Evolutionary conservation across 768 basidiomycete genomes (phyloP), one percentile per base, ranked within the genome.

Genomic region (Pleurotus pulmonarius): DNA sequence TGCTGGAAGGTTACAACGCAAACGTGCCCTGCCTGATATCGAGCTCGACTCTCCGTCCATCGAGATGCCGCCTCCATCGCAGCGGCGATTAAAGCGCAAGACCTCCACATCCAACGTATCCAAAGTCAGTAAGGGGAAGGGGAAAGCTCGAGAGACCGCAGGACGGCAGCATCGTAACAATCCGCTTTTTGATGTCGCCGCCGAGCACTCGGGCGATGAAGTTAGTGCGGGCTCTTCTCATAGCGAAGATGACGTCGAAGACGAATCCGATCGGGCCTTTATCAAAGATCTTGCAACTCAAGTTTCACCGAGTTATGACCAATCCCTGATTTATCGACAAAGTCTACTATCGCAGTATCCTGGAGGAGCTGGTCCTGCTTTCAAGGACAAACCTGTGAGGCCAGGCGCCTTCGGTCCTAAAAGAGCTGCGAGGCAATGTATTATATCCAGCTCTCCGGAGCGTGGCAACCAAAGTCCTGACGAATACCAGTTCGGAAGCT

Each of bases 191-290:
- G 90, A 90, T 61, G 74, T 82, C 34, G 87, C 86, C 65, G 92
- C 92, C 3, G 69, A 69, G 15, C 92, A 92, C 63, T 94, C 92
- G 7, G 92, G 90, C 16, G 90, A 90, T 56, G 92, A 93, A 63
- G 75, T 76, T 55, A 87, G 86, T 62, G 79, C 75, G 55, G 89
- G 88, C 34, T 75, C 73, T 1, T 86, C 85, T 0, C 76, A 72
- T 34, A 76, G 72, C 62, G 81, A 77, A 59, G 79, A 82, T 39
- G 77, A 81, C 22, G 74, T 71, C 24, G 87, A 87, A 63, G 80
- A 76, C 64, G 89, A 88, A 63, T 83, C 81, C 34, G 90, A 93
- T 64, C 73, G 79, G 46, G 72, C 68, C 59, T 94, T 94, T 70
- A 67, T 91, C 34, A 76, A 82, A 58, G 80, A 86, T 46, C 69